Base-by-base conservation (phyloP, 768 basidiomycete genomes). In the Hirschioporus abietinus region DNA sequence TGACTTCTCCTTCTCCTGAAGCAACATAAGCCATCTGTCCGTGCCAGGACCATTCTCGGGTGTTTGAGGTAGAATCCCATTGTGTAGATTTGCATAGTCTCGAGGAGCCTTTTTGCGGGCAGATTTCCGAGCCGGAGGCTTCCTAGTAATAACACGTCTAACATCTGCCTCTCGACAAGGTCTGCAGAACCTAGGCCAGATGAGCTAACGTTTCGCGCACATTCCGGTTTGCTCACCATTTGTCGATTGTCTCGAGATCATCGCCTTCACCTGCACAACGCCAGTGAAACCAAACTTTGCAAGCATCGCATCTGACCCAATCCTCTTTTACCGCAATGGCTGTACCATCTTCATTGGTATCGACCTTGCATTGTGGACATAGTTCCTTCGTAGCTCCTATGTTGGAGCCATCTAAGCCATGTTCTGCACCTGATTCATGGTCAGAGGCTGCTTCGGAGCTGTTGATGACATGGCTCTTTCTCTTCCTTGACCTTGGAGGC, bases 251-350 rank as follows among this genome's bases (percentile, higher is more conserved):
- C 36, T 87, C 86, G 12, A 89, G 80, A 68, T 88, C 87, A 52
- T 82, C 82, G 17, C 84, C 85, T 59, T 87, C 83, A 26, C 90
- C 89, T 17, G 84, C 89, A 76, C 92, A 93, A 67, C 84, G 80
- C 90, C 91, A 94, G 73, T 93, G 91, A 74, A 87, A 93, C 92
- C 91, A 93, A 34, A 79, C 83, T 76, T 88, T 89, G 80, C 91
- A 93, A 24, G 83, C 83, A 71, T 93, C 92, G 74, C 93, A 95
- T 69, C 87, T 79, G 66, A 95, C 87, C 93, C 93, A 95, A 71
- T 80, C 86, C 69, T 92, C 90, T 74, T 89, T 88, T 68, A 86
- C 83, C 64, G 77, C 80, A 20, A 52, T 15, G 2, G 78, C 71
- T 64, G 72, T 73, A 26, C 74, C 74, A 34, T 77, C 71, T 20